Conservation (phyloP, 2,329 filamentous ascomycete species). For the Paracoccidioides lutzii region DNA sequence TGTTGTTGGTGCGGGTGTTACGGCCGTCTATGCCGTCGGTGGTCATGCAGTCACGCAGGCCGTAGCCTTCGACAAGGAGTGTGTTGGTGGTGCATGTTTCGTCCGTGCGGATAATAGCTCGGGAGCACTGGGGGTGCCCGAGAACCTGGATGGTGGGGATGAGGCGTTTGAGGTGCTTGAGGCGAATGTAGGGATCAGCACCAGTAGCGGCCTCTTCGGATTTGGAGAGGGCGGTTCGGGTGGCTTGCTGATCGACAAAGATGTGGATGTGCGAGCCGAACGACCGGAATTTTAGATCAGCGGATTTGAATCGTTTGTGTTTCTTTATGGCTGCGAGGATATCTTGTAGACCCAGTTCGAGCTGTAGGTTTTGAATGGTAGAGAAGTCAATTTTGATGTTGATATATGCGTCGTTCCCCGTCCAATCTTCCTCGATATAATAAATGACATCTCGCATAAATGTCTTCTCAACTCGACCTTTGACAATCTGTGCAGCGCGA, state of each 20-base stretch:
- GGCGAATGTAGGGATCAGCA: slow-evolving; percentile 40
- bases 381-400: slow-evolving; percentile 69
- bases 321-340: slow-evolving; percentile 65
- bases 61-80: slow-evolving; percentile 84
- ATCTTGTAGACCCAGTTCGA: slow-evolving; percentile 62
- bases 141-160: slow-evolving; percentile 77
- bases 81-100: slow-evolving; percentile 57
- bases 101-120: slow-evolving; percentile 79
- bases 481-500: slow-evolving; percentile 75
- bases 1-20: slow-evolving; percentile 63
- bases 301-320: slow-evolving; percentile 61
- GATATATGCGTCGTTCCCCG: slow-evolving; percentile 60
- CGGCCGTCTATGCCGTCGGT: slow-evolving; percentile 81
- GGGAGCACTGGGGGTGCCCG: slow-evolving; percentile 71
- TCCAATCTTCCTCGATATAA: slow-evolving; percentile 81
- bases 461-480: slow-evolving; percentile 89
- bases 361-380: slow-evolving; percentile 64
- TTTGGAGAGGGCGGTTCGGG: slow-evolving; percentile 26
- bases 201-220: slow-evolving; percentile 33
- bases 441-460: slow-evolving; percentile 69
- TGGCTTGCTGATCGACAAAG: slow-evolving; percentile 42
- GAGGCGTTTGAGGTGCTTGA: slow-evolving; percentile 72
- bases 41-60: slow-evolving; percentile 76
- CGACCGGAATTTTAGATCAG: slow-evolving; percentile 49
- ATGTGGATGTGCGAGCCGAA: slow-evolving; percentile 53